These are phyloP conservation scores for Sporothrix dimorphospora DNA, from an alignment of 2,329 filamentous ascomycete genomes.

Conservation along the genomic window DNA sequence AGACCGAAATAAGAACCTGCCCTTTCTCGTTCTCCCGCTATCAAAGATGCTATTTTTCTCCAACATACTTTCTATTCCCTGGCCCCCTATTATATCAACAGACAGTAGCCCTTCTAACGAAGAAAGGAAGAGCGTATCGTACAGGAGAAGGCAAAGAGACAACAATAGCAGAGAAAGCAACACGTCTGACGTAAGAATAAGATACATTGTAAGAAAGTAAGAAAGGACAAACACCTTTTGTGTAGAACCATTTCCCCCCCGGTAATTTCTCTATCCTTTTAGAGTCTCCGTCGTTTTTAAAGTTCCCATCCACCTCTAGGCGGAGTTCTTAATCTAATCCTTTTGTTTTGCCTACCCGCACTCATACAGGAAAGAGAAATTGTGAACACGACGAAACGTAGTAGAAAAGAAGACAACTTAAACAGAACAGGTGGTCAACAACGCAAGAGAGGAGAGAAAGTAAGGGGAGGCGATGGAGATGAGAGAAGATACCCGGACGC, in stretches of 20 bases:
- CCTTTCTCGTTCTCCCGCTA: background rate
- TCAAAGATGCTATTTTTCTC: background rate
- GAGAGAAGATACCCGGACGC: constrained; percentile 22
- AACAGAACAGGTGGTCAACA: background rate
- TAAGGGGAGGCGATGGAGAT: background rate
- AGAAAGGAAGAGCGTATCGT: background rate
- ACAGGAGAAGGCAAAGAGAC: constrained; percentile 4
- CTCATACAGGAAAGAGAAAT: background rate
- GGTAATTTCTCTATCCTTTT: background rate
- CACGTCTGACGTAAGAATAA: background rate
- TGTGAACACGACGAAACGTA: constrained; percentile 2
- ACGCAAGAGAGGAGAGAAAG: background rate
- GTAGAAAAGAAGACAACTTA: background rate
- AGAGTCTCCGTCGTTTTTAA: background rate
- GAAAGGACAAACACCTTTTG: background rate
- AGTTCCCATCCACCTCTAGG: background rate
- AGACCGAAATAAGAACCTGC: background rate
- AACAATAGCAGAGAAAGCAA: background rate
- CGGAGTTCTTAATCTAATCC: background rate
- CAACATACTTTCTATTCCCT: background rate
- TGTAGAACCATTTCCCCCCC: background rate
- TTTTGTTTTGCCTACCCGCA: background rate
- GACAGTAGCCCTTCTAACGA: background rate
- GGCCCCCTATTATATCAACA: background rate
- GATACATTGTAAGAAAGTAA: constrained; percentile 1